Evolutionary conservation across 352 stramenopile genomes (phyloP).

Genomic region (Phytophthora europaea): DNA sequence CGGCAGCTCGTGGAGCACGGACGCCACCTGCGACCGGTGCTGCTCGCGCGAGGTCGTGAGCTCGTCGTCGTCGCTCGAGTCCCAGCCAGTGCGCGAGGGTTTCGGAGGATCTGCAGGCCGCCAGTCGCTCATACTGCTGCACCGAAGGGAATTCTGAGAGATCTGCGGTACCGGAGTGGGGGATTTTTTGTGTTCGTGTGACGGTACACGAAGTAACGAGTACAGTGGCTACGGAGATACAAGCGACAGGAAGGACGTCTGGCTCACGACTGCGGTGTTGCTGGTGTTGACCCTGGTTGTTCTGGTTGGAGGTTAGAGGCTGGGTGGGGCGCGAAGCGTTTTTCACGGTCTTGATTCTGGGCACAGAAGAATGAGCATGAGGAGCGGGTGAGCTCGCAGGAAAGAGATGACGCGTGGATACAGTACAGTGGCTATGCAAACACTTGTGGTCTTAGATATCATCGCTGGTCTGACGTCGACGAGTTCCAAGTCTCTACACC

Average conservation of each 20-base stretch:
- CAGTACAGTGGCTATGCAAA: slow-evolving; percentile 27
- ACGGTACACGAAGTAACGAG: slow-evolving; percentile 11
- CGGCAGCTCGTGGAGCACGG: no score
- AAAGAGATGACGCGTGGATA: not conserved
- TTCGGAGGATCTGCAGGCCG: slow-evolving; percentile 1
- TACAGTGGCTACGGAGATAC: slow-evolving; percentile 6
- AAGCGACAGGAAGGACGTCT: slow-evolving; percentile 4
- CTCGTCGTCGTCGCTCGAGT: slow-evolving; percentile 41
- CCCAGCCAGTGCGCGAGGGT: slow-evolving; percentile 5
- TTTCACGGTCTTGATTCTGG: no score
- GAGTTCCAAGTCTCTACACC: slow-evolving; percentile 29
- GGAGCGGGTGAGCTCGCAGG: no score
- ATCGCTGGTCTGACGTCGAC: slow-evolving; percentile 22
- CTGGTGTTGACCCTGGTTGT: no score
- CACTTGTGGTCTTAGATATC: slow-evolving; percentile 34
- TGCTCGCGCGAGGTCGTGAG: slow-evolving; percentile 28
- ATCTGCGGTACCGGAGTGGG: slow-evolving; percentile 19
- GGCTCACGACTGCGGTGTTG: no score
- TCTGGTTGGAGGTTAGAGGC: no score
- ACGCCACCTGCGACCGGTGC: slow-evolving; percentile 42
- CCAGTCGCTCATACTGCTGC: slow-evolving; percentile 31
- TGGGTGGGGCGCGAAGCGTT: no score
- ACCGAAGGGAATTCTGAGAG: slow-evolving; percentile 11
- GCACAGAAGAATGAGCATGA: no score
- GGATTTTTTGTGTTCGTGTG: slow-evolving; percentile 5